Evolutionary conservation across 2,329 filamentous ascomycete genomes (phyloP), one percentile per base, ranked within the genome.

Genomic region (Laburnicola sp.): DNA sequence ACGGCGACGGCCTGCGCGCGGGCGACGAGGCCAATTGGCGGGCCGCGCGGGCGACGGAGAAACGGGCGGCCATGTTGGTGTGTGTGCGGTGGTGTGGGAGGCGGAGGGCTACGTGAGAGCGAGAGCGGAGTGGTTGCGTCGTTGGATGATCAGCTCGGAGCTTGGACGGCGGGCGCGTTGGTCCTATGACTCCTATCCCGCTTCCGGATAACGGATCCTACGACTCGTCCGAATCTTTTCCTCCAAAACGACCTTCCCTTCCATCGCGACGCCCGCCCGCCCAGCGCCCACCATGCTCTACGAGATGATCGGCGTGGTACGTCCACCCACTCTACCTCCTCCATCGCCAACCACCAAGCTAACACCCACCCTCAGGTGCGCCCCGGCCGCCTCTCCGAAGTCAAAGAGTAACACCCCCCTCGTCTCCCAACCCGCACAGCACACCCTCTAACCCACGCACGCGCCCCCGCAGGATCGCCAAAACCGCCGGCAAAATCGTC

Each of bases 241-340:
- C 23, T 28, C 28, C n/a, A n/a, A n/a, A n/a, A n/a, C n/a, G n/a
- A n/a, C n/a, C n/a, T n/a, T n/a, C n/a, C n/a, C n/a, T n/a, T n/a
- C n/a, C 28, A 44, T 37, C 22, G 16, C 28, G 41, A 45, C 32
- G 35, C 42, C 51, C 21, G 30, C 41, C 32, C 37, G 53, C 39
- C 60, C n/a, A n/a, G n/a, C n/a, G n/a, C n/a, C n/a, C n/a, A 68
- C 50, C 60, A 97, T 99, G 94, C 80, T 99, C 78, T 99, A 99
- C 81, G 94, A 99, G 80, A 80, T 97, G 70, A 94, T 99, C 75
- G 94, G 89, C 74, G 87, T 97, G 77, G 94, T 97, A 78, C 68
- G 87, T 78, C 10, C 16, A 34, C 27, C 25, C 22, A 44, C 23
- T 31, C 34, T 16, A 10, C 28, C 32, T 39, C 30, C 42, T 16